Base-by-base conservation (phyloP, 371 early-diverging fungal genomes). In the Mucor indicus region DNA sequence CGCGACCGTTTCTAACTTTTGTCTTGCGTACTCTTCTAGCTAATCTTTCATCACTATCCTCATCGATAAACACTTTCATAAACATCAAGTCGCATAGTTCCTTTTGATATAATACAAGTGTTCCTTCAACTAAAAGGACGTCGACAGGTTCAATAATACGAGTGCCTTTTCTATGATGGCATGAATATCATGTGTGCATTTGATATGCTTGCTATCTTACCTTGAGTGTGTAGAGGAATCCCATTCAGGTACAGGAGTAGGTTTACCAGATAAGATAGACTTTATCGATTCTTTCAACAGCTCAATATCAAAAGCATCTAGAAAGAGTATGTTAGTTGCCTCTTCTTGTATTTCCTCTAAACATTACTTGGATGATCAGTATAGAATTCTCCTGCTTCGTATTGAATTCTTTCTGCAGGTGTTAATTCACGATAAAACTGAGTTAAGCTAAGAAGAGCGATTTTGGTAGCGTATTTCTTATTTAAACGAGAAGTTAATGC, bases 11-110 rank as follows among this genome's bases (percentile, higher is more conserved):
- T 43, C 71, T 48, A 10, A 57, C 20, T 13, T 55, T 60, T 3
- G 53, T 46, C 38, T 65, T 68, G 20, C 44, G 53, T 11, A 64
- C 73, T 60, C 81, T 64, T 20, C 73, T 51, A 12, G 78, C 65
- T 21, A 88, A 54, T 7, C 89, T 54, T 13, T 74, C 63, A 49
- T 89, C 89, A 45, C 71, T 68, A 53, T 89, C 89, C 19, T 85
- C 79, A 52, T 89, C 87, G 21, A 84, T 72, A 55, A 74, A 80
- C 10, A 83, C 65, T 55, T 80, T 84, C 62, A 86, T 74, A 41
- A 77, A 72, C 57, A 86, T 67, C 24, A 75, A 42, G 9, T 83
- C 75, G 7, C 80, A 65, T 8, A 87, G 38, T 25, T 62, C 48
- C 20, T 64, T 58, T 35, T 75, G 65, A 60, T 83, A 88, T 19